Evolutionary conservation across 805 yeast genomes (phyloP).

Genomic region (Cyberlindnera nakhonratchasimensis): DNA sequence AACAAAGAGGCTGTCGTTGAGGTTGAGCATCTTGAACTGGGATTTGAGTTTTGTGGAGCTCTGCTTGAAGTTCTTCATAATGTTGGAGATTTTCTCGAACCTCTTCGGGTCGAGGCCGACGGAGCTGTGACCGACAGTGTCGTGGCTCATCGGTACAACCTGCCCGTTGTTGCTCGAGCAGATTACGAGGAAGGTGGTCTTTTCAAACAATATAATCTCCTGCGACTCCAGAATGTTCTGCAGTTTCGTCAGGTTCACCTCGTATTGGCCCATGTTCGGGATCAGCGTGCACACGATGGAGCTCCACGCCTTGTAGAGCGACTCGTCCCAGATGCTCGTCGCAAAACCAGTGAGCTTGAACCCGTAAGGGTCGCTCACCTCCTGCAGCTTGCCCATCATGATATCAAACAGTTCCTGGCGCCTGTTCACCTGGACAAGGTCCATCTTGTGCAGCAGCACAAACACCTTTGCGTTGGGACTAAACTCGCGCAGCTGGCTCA

Average conservation of each 20-base stretch:
- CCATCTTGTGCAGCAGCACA: constrained; percentile 93
- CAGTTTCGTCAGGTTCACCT: constrained; percentile 68
- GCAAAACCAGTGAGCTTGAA: constrained; percentile 82
- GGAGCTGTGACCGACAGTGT: constrained; percentile 9
- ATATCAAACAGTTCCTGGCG: constrained; percentile 78
- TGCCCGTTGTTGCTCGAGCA: constrained; percentile 37
- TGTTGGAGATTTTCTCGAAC: constrained; percentile 90
- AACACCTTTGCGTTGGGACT: constrained; percentile 91
- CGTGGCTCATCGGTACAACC: constrained; percentile 12
- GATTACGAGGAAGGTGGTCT: constrained; percentile 76
- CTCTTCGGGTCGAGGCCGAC: constrained; percentile 74
- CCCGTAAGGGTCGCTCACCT: constrained; percentile 64
- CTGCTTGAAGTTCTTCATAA: constrained; percentile 91
- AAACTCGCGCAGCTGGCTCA: constrained; percentile 74
- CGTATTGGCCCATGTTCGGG: constrained; percentile 83
- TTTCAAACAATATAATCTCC: constrained; percentile 88
- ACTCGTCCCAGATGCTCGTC: constrained; percentile 43
- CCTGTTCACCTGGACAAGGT: constrained; percentile 81
- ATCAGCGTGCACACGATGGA: constrained; percentile 91
- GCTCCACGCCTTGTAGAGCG: constrained; percentile 88
- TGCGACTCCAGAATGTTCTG: constrained; percentile 76
- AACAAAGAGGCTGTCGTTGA: constrained; percentile 55
- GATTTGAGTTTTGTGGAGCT: constrained; percentile 84
- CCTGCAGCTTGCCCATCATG: constrained; percentile 79
- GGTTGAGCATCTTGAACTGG: constrained; percentile 71